Evolutionary conservation across 1,284 basidiomycete species (phyloP).

Genomic region (Tilletia indica): DNA sequence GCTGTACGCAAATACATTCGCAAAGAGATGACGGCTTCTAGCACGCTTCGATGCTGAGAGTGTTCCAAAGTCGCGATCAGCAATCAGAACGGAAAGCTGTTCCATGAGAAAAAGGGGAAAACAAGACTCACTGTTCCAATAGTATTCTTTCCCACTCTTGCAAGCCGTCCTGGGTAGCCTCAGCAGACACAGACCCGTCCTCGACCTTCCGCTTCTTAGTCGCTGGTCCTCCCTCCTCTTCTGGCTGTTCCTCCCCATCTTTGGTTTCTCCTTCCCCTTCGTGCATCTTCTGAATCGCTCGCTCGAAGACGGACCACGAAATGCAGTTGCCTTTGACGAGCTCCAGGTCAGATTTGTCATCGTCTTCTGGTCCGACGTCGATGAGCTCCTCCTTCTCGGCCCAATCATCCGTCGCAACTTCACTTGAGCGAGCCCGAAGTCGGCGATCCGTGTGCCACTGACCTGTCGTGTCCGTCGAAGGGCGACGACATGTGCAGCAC

Average conservation of each 20-base stretch:
- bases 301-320: slow-evolving; percentile 47
- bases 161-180: slow-evolving; percentile 34
- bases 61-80: too few species aligned
- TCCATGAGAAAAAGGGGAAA: too few species aligned
- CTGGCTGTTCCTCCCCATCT: neutral
- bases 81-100: too few species aligned
- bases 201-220: slow-evolving; percentile 16
- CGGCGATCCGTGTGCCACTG: slow-evolving; percentile 25
- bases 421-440: neutral
- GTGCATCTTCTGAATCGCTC: slow-evolving; percentile 41
- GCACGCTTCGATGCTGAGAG: too few species aligned
- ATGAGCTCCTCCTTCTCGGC: neutral
- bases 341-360: neutral
- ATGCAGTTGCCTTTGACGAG: slow-evolving; percentile 44
- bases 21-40: too few species aligned
- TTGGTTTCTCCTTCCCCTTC: slow-evolving; percentile 27
- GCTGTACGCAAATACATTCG: too few species aligned
- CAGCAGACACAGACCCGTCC: slow-evolving; percentile 11
- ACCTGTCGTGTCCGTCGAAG: slow-evolving; percentile 49
- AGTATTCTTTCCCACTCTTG: slow-evolving; percentile 43
- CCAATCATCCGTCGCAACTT: neutral
- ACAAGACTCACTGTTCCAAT: slow-evolving; percentile 24
- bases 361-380: neutral
- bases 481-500: slow-evolving; percentile 51
- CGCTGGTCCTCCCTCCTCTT: neutral